Evolutionary conservation across 208 protist species (phyloP).

Genomic region (Ichthyophonus hoferi): DNA sequence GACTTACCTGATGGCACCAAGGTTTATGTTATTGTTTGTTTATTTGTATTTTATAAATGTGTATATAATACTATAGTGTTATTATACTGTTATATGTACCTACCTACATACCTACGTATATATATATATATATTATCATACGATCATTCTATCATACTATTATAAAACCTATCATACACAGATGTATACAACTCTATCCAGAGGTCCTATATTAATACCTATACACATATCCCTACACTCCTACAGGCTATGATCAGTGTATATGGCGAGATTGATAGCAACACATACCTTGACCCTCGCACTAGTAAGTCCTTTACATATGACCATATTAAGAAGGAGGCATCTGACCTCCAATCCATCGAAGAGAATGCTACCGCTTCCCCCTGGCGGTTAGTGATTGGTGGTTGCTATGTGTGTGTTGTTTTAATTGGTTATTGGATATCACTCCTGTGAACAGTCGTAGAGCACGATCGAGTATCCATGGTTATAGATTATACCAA

Average conservation of each 20-base stretch:
- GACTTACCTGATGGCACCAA: slow-evolving; percentile 11
- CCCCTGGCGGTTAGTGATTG: neutral
- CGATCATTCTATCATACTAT: neutral
- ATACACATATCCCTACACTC: too few relatives aligned
- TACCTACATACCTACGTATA: neutral
- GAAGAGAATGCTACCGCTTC: neutral
- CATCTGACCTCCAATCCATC: neutral
- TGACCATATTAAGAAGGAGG: slow-evolving; percentile 28
- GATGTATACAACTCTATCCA: too few relatives aligned
- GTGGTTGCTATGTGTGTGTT: too few relatives aligned
- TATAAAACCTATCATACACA: neutral
- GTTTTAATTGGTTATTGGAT: too few relatives aligned
- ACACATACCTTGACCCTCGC: slow-evolving; percentile 5
- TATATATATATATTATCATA: neutral
- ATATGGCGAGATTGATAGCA: neutral
- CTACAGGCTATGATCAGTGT: slow-evolving; percentile 29
- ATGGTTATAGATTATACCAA: too few relatives aligned
- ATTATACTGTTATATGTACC: too few relatives aligned
- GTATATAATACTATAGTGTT: too few relatives aligned
- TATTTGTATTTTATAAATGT: too few relatives aligned
- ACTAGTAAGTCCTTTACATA: slow-evolving; percentile 1
- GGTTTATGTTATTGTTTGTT: too few relatives aligned
- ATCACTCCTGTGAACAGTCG: too few relatives aligned
- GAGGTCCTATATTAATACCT: too few relatives aligned
- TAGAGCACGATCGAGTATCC: too few relatives aligned